phyloP scores from a whole-genome alignment of 2,329 filamentous ascomycete genomes.

The Cladobotryum protrusum region DNA sequence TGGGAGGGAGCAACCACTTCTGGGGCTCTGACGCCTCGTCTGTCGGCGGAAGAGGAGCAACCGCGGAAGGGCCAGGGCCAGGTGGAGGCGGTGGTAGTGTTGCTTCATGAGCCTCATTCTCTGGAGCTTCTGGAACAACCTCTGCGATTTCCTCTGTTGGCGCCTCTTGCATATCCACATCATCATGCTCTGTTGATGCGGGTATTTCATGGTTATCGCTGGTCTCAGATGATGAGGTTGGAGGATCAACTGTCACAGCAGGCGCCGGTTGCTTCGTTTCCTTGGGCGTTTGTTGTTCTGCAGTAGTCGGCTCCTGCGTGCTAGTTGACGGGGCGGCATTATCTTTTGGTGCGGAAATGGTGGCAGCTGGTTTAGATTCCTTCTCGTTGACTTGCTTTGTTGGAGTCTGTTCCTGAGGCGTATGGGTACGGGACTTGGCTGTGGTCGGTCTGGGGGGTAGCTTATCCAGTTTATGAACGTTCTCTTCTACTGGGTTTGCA shows the following conservation, averaged over 20 bases:
- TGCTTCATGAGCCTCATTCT: slow-evolving; percentile 28
- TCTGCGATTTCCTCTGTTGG: slow-evolving; percentile 47
- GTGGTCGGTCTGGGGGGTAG: slow-evolving; percentile 49
- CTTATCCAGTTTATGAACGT: slow-evolving; percentile 53
- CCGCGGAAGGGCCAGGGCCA: slow-evolving; percentile 36
- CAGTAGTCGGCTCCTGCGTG: slow-evolving; percentile 40
- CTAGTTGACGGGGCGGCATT: slow-evolving; percentile 42
- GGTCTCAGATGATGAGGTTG: slow-evolving; percentile 20
- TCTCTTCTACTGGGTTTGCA: slow-evolving; percentile 47
- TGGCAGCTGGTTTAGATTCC: slow-evolving; percentile 31
- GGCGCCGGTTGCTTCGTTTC: slow-evolving; percentile 42
- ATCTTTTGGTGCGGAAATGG: slow-evolving; percentile 34
- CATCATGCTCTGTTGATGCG: slow-evolving; percentile 46
- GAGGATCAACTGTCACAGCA: slow-evolving; percentile 40
- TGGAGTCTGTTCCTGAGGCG: slow-evolving; percentile 44
- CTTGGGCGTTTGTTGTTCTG: slow-evolving; percentile 35
- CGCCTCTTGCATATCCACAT: slow-evolving; percentile 62
- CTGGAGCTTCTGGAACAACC: slow-evolving; percentile 30
- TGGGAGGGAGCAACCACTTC: slow-evolving; percentile 75
- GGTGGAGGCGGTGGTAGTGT: slow-evolving; percentile 39
- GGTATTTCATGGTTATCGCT: slow-evolving; percentile 22
- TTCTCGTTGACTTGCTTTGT: slow-evolving; percentile 43
- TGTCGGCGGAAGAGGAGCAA: slow-evolving; percentile 30
- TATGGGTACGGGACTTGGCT: slow-evolving; percentile 47
- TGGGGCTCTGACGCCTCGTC: slow-evolving; percentile 39